Percentiles rank a stretch among this genome's conserved stretches.
These are phyloP conservation scores for Ogataea sp. DNA, from an alignment of 805 yeast genomes.

Conservation along the genomic window DNA sequence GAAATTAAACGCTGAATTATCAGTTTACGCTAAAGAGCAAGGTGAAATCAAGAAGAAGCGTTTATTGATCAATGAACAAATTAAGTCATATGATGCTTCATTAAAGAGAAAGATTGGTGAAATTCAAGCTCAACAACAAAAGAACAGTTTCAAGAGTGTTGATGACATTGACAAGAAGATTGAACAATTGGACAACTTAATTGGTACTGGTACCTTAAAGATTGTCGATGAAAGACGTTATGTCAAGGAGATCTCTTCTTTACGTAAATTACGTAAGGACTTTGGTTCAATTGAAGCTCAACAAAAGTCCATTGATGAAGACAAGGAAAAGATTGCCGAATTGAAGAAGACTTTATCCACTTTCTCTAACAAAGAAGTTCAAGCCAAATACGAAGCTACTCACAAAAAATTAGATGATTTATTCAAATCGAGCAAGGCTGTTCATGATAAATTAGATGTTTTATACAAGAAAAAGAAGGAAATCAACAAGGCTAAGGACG, in stretches of 20 bases:
- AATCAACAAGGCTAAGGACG: conserved; percentile 61
- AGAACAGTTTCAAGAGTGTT: conserved; percentile 57
- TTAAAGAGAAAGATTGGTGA: conserved; percentile 72
- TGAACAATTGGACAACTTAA: conserved; percentile 56
- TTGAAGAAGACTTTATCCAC: conserved; percentile 57
- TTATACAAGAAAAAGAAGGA: conserved; percentile 60
- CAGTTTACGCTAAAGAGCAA: conserved; percentile 33
- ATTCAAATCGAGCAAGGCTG: conserved; percentile 47
- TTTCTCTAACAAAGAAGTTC: conserved; percentile 57
- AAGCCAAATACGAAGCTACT: conserved; percentile 57
- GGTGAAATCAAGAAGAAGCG: conserved; percentile 25
- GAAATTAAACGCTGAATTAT: conserved; percentile 34
- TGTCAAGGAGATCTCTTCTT: conserved; percentile 76
- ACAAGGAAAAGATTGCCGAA: conserved; percentile 65
- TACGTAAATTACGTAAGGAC: conserved; percentile 76
- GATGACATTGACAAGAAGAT: conserved; percentile 66
- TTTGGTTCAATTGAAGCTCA: conserved; percentile 64
- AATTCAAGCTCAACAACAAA: conserved; percentile 62
- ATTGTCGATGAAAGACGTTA: conserved; percentile 85
- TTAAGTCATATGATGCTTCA: conserved; percentile 59
- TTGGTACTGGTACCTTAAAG: conserved; percentile 72
- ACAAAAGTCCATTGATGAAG: conserved; percentile 74
- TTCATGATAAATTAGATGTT: conserved; percentile 57
- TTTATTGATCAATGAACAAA: conserved; percentile 43
- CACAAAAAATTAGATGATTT: conserved; percentile 66